phyloP scores from a whole-genome alignment of 1,284 basidiomycete species.

The Trichosporon faecale region DNA sequence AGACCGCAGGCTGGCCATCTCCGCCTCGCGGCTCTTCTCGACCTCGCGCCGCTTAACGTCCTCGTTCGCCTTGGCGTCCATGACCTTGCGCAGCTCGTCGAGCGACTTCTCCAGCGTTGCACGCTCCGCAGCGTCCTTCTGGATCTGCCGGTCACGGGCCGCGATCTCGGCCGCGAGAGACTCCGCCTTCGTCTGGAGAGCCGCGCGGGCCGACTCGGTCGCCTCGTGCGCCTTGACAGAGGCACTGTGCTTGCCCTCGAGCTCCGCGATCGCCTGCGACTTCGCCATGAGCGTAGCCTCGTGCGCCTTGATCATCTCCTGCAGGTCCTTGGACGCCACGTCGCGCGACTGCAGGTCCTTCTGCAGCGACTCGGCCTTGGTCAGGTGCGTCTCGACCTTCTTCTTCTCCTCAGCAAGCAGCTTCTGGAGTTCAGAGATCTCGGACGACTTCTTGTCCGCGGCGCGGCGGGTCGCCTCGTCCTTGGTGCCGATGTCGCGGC shows the following conservation, averaged over 20 bases:
- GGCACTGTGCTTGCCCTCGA: slow-evolving; percentile 61
- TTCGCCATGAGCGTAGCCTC: slow-evolving; percentile 73
- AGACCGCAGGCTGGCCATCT: slow-evolving; percentile 69
- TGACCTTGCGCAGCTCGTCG: slow-evolving; percentile 74
- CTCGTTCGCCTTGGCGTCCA: slow-evolving; percentile 82
- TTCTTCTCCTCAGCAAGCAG: slow-evolving; percentile 67
- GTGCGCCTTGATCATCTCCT: slow-evolving; percentile 50
- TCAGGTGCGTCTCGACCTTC: slow-evolving; percentile 62
- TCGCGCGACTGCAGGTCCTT: slow-evolving; percentile 68
- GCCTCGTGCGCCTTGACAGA: slow-evolving; percentile 49
- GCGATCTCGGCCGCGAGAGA: slow-evolving; percentile 65
- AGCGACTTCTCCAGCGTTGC: slow-evolving; percentile 73
- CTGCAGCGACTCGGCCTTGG: slow-evolving; percentile 63
- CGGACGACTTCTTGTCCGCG: slow-evolving; percentile 71
- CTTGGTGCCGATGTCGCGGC: slow-evolving; percentile 66
- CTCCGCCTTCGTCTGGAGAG: slow-evolving; percentile 67
- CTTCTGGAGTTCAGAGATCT: slow-evolving; percentile 67
- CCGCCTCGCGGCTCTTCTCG: slow-evolving; percentile 81
- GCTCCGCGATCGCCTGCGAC: slow-evolving; percentile 65
- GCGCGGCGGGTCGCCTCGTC: slow-evolving; percentile 75
- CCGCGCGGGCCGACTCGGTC: slow-evolving; percentile 54
- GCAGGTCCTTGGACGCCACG: slow-evolving; percentile 71
- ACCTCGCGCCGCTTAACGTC: slow-evolving; percentile 78
- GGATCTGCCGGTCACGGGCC: slow-evolving; percentile 62
- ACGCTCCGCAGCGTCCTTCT: slow-evolving; percentile 58